phyloP scores from a whole-genome alignment of 2,329 filamentous ascomycete genomes.

The Botrytis porri region DNA sequence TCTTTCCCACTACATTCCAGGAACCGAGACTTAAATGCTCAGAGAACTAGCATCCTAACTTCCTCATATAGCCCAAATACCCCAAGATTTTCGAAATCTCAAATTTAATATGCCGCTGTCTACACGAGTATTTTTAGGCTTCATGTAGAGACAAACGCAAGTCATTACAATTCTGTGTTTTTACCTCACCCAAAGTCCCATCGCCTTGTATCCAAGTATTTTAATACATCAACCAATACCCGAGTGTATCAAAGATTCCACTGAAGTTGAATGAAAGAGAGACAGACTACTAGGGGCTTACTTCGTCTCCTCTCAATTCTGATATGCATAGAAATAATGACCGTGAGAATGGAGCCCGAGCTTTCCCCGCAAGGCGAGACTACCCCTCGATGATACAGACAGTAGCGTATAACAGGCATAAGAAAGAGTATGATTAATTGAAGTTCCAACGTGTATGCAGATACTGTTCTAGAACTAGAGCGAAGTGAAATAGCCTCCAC shows the following conservation, averaged over 20 bases:
- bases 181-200: neutral
- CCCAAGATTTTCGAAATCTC: neutral
- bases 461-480: neutral
- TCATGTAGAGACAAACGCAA: neutral
- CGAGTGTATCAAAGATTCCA: neutral
- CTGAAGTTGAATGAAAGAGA: neutral
- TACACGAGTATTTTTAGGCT: neutral
- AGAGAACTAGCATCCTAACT: neutral
- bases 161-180: neutral
- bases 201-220: neutral
- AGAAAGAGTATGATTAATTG: neutral
- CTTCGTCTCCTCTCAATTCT: neutral
- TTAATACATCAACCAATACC: too few species aligned
- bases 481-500: neutral
- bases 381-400: neutral
- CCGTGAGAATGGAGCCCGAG: neutral
- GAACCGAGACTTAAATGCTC: neutral
- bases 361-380: neutral
- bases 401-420: neutral
- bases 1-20: neutral
- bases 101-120: neutral
- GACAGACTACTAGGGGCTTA: neutral
- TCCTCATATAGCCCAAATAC: neutral
- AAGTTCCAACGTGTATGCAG: neutral
- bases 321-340: neutral